Evolutionary conservation across 1,284 basidiomycete genomes (phyloP).

Genomic region (Ceratobasidium sp.): DNA sequence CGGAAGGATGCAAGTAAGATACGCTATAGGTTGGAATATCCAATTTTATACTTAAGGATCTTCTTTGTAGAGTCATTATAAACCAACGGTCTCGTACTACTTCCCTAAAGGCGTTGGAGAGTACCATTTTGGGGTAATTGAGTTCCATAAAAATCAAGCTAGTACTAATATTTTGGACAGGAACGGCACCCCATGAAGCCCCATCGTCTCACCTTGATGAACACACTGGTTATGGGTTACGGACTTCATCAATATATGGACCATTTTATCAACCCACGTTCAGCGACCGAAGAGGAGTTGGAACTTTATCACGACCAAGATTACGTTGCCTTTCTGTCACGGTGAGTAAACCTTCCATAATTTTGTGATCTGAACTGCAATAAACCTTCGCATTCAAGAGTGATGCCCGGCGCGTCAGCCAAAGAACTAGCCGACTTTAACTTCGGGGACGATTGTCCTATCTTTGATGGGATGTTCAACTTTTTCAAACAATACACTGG

Average conservation of each 20-base stretch:
- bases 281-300: slow-evolving; percentile 90
- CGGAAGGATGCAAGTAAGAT: slow-evolving; percentile 52
- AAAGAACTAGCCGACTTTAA: slow-evolving; percentile 75
- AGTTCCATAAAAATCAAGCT: not conserved
- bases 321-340: slow-evolving; percentile 93
- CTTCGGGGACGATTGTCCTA: slow-evolving; percentile 93
- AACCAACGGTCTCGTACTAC: slow-evolving; percentile 93
- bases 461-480: slow-evolving; percentile 91
- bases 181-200: slow-evolving; percentile 99
- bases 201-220: slow-evolving; percentile 92
- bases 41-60: not conserved
- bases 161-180: slow-evolving; percentile 57
- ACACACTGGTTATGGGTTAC: slow-evolving; percentile 95
- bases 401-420: slow-evolving; percentile 67
- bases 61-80: slow-evolving; percentile 68
- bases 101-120: slow-evolving; percentile 94
- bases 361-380: not conserved
- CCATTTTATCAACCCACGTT: slow-evolving; percentile 86
- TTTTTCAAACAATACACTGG: slow-evolving; percentile 94
- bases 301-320: slow-evolving; percentile 91
- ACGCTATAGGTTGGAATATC: not conserved
- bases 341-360: slow-evolving; percentile 60
- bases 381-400: slow-evolving; percentile 59
- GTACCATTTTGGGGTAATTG: slow-evolving; percentile 91
- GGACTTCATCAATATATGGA: slow-evolving; percentile 97